Evolutionary conservation across 371 early-diverging fungal genomes (phyloP).

Genomic region (Mortierella sp.): DNA sequence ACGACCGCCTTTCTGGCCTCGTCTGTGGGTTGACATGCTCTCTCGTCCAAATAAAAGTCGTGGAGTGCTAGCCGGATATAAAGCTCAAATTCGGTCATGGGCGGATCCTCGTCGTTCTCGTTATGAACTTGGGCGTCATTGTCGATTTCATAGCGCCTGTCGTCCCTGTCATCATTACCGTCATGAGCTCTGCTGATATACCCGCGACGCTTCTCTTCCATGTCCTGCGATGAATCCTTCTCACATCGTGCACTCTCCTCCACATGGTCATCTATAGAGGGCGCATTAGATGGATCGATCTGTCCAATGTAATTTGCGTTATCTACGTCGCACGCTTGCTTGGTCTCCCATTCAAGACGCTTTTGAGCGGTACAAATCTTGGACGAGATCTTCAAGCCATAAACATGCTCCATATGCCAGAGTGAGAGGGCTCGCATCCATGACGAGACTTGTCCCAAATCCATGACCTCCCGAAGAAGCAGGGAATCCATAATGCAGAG

Average conservation of each 20-base stretch:
- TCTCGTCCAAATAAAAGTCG: conserved; percentile 21
- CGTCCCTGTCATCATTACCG: neutral
- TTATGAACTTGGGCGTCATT: neutral
- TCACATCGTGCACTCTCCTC: neutral
- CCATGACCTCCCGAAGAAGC: conserved; percentile 16
- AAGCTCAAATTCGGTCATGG: conserved; percentile 35
- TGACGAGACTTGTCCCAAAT: conserved; percentile 18
- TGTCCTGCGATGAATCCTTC: no score
- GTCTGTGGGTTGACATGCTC: neutral
- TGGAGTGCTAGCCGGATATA: conserved; percentile 21
- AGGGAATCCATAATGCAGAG: conserved; percentile 22
- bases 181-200: no score
- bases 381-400: conserved; percentile 12
- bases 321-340: neutral
- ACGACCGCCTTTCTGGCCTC: conserved; percentile 6
- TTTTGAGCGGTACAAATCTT: neutral
- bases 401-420: conserved; percentile 14
- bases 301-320: neutral
- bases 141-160: neutral
- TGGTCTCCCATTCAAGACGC: neutral
- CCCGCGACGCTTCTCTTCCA: no score
- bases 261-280: neutral
- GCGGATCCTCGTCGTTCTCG: neutral
- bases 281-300: neutral
- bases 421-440: conserved; percentile 18